Evolutionary conservation across 2,329 filamentous ascomycete genomes (phyloP).

Genomic region (Colletotrichum theobromicola): DNA sequence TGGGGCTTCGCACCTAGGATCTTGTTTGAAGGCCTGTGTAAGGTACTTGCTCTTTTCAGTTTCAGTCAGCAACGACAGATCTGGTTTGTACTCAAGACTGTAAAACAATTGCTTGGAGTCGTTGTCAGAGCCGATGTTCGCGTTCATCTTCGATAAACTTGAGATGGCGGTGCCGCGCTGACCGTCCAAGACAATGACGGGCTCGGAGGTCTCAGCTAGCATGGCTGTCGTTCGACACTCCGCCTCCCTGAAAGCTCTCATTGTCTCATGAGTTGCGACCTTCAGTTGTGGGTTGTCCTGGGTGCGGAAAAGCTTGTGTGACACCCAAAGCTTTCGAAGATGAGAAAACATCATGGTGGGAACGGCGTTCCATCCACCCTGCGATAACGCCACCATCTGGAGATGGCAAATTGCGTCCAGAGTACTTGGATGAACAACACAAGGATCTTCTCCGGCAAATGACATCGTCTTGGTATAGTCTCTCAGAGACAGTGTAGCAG

Average conservation of each 20-base stretch:
- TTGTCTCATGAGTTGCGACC: neutral
- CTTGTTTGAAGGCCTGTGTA: neutral
- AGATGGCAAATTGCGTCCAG: constrained; percentile 1
- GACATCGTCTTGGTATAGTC: constrained; percentile 5
- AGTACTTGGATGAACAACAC: constrained; percentile 4
- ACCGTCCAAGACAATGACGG: neutral
- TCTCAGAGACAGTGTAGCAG: neutral
- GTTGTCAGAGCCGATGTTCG: neutral
- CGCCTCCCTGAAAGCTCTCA: neutral
- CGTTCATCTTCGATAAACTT: neutral
- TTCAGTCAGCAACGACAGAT: neutral
- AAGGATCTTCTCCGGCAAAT: constrained; percentile 9
- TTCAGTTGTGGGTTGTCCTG: neutral
- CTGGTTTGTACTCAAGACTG: neutral
- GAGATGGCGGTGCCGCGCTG: constrained; percentile 6
- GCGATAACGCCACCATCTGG: neutral
- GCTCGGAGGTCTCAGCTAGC: neutral
- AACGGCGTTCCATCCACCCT: neutral
- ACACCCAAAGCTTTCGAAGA: neutral
- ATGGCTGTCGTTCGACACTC: neutral
- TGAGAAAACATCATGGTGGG: constrained; percentile 11
- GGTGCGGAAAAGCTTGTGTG: neutral
- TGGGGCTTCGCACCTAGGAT: neutral
- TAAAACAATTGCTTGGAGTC: neutral
- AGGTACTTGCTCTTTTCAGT: neutral